Conservation (phyloP, 1,139 yeast genomes). For the Yamadazyma pseudoaaseri region DNA sequence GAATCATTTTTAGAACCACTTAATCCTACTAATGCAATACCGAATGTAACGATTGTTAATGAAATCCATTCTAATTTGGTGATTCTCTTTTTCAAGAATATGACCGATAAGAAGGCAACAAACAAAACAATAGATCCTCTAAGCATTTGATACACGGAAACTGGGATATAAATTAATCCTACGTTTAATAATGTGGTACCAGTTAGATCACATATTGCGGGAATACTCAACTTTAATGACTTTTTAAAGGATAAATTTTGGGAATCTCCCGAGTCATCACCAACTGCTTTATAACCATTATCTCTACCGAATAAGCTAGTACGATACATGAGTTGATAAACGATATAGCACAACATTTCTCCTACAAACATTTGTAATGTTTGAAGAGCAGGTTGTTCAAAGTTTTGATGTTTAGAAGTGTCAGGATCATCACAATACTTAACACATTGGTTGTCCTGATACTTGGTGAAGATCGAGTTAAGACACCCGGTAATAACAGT, state of each 20-base stretch:
- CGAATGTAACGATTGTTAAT: constrained; percentile 57
- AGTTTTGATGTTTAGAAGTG: constrained; percentile 37
- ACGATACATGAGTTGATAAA: constrained; percentile 34
- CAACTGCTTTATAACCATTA: constrained; percentile 19
- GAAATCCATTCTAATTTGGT: constrained; percentile 69
- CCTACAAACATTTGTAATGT: constrained; percentile 83
- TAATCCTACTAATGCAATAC: constrained; percentile 72
- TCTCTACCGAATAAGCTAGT: constrained; percentile 8
- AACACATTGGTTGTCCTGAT: constrained; percentile 76
- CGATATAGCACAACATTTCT: constrained; percentile 54
- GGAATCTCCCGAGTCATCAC: constrained; percentile 12
- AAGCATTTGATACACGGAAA: constrained; percentile 84
- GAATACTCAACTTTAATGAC: constrained; percentile 45
- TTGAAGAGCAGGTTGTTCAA: constrained; percentile 79
- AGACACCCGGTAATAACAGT: constrained; percentile 68
- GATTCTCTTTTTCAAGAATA: constrained; percentile 58
- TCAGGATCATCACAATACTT: constrained; percentile 51
- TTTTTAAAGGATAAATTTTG: constrained; percentile 18
- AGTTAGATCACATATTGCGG: constrained; percentile 68
- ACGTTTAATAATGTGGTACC: constrained; percentile 76
- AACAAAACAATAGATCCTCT: constrained; percentile 76
- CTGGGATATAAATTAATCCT: constrained; percentile 76
- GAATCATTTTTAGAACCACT: constrained; percentile 47
- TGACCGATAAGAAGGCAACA: constrained; percentile 70
- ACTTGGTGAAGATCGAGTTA: constrained; percentile 74